phyloP scores from a whole-genome alignment of 257 asterid species.

The Solanum piurae region DNA sequence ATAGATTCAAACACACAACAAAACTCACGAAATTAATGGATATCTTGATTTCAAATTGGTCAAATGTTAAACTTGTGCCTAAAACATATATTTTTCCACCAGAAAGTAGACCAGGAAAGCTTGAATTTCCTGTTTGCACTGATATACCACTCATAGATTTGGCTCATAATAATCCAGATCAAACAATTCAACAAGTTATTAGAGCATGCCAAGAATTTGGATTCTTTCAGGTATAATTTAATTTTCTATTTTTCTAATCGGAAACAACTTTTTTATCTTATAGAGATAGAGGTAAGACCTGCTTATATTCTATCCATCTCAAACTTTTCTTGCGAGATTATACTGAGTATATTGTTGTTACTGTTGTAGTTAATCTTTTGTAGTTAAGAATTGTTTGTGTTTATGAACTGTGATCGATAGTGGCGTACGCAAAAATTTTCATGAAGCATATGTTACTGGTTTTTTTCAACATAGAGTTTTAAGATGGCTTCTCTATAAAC shows the following conservation, averaged over 20 bases:
- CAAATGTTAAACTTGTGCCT: conserved; percentile 9
- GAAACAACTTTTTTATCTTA: not conserved
- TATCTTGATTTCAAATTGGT: not conserved
- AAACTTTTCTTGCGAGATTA: fast-evolving
- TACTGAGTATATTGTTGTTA: not conserved
- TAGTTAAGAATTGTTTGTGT: not conserved
- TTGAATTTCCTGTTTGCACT: not conserved
- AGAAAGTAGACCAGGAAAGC: conserved; percentile 11
- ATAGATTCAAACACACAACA: not conserved
- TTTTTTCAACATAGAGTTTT: not conserved
- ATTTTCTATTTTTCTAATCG: not conserved
- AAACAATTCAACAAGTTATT: conserved; percentile 16
- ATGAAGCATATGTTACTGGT: not conserved
- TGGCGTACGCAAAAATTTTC: not conserved
- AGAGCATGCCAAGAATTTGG: conserved; percentile 45
- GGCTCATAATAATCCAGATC: not conserved
- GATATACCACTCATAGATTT: conserved; percentile 14
- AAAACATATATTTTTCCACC: conserved; percentile 6
- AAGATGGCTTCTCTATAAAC: not conserved
- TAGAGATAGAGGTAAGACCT: not conserved
- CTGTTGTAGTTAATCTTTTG: not conserved
- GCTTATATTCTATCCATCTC: not conserved
- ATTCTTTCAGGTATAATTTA: conserved; percentile 30
- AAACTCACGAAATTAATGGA: not conserved
- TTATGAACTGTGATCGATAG: not conserved